Evolutionary conservation across 768 basidiomycete species (phyloP).

Genomic region (Psilocybe cubensis): DNA sequence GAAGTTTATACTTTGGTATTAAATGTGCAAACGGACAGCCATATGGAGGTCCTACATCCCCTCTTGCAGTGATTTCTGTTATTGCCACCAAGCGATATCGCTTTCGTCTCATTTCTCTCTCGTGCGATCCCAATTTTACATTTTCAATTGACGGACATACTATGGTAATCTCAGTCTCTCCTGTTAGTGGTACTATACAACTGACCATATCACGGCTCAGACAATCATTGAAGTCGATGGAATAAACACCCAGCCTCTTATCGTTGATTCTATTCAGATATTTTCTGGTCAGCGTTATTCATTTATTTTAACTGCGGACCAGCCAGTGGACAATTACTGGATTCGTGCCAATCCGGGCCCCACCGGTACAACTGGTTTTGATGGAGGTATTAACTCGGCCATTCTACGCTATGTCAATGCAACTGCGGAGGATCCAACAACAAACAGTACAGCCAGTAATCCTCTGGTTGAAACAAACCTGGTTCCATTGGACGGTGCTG

Average conservation of each 20-base stretch:
- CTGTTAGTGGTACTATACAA: not conserved
- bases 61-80: constrained; percentile 42
- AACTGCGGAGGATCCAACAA: constrained; percentile 38
- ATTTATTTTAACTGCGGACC: constrained; percentile 44
- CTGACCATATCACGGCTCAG: constrained; percentile 1
- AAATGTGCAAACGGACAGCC: too few species aligned
- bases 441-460: constrained; percentile 25
- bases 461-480: constrained; percentile 39
- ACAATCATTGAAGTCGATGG: constrained; percentile 47
- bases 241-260: constrained; percentile 40
- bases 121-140: constrained; percentile 46
- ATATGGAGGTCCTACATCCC: constrained; percentile 31
- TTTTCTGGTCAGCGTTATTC: constrained; percentile 36
- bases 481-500: constrained; percentile 28
- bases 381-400: constrained; percentile 46
- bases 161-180: constrained; percentile 24
- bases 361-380: constrained; percentile 15
- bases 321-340: constrained; percentile 56
- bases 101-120: constrained; percentile 47
- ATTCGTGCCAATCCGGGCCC: constrained; percentile 35
- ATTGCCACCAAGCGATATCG: constrained; percentile 41
- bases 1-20: not conserved
- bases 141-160: constrained; percentile 50
- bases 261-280: constrained; percentile 46
- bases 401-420: constrained; percentile 54